Conservation (phyloP, 768 basidiomycete species). For the Terana coerulea region DNA sequence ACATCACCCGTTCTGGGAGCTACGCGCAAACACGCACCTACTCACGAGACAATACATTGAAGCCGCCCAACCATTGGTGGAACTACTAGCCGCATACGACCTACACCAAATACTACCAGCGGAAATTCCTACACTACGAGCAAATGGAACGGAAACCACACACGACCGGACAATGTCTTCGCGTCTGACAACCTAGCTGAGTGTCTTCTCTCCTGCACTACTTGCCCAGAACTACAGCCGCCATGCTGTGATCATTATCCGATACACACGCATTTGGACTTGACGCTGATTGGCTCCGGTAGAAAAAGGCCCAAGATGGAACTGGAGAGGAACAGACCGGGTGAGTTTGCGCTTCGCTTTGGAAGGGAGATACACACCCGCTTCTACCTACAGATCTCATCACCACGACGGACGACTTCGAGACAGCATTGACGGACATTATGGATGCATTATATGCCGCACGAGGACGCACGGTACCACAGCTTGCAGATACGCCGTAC, state of each 20-base stretch:
- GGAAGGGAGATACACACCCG: neutral
- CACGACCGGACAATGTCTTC: conserved; percentile 44
- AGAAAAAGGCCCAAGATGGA: neutral
- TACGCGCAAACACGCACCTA: conserved; percentile 27
- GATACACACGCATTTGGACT: conserved; percentile 28
- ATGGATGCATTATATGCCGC: neutral
- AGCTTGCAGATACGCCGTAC: neutral
- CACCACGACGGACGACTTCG: neutral
- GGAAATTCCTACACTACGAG: conserved; percentile 32
- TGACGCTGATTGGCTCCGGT: conserved; percentile 6
- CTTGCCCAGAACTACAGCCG: conserved; percentile 13
- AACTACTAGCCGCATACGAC: conserved; percentile 19
- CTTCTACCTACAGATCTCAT: neutral
- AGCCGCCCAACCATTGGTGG: conserved; percentile 24
- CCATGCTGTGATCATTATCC: conserved; percentile 39
- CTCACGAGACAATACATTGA: conserved; percentile 28
- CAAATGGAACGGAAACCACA: conserved; percentile 29
- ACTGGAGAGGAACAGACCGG: conserved; percentile 1
- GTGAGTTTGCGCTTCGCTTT: neutral
- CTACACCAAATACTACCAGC: conserved; percentile 34
- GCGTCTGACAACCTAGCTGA: conserved; percentile 17
- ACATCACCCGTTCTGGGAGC: conserved; percentile 40
- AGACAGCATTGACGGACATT: neutral
- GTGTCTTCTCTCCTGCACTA: conserved; percentile 26
- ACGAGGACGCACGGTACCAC: conserved; percentile 4